Base-by-base conservation (phyloP, 768 basidiomycete species). In the Mycena olivaceomarginata region DNA sequence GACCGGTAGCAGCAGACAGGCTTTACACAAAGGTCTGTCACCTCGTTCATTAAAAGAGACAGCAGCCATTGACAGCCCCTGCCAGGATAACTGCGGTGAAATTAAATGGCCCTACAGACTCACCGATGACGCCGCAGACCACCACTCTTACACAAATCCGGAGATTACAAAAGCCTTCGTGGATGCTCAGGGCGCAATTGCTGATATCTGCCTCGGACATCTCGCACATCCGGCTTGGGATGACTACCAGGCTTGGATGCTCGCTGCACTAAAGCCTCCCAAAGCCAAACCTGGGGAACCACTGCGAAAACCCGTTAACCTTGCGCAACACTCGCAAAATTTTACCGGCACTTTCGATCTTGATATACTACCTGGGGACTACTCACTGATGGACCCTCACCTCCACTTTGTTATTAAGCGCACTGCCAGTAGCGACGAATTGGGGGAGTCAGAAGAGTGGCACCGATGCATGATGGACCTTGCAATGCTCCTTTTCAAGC, bases 41-140 rank as follows among this genome's bases (percentile, higher is more conserved):
- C 10, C 37, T 60, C 31, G 16, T 60, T 2, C 16, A 31, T 39
- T 60, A 39, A 13, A 56, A 56, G 53, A 22, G 53, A 56, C 53
- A 22, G n/a, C 22, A 22, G 53, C n/a, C 59, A 60, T 60, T 37
- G 59, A 60, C 31, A 7, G 18, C 25, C 56, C 9, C 25, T 57
- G 56, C 25, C 25, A 57, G 56, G n/a, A 22, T 13, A 60, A 60
- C 59, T 60, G 59, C 37, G 59, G 59, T 60, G 12, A 39, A 39
- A 60, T 60, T 39, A 39, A 60, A 37, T 60, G 59, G 59, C 59
- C 59, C 9, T 37, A 37, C 51, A 53, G 51, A 53, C 57, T 59
- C 25, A 31, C 15, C 57, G 57, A 59, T 9, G 57, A 59, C 8
- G 57, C 57, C 15, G 25, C 15, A 31, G 57, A 59, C 25, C n/a